Evolutionary conservation across 352 stramenopile genomes (phyloP).

Genomic region (Pythium biforme): DNA sequence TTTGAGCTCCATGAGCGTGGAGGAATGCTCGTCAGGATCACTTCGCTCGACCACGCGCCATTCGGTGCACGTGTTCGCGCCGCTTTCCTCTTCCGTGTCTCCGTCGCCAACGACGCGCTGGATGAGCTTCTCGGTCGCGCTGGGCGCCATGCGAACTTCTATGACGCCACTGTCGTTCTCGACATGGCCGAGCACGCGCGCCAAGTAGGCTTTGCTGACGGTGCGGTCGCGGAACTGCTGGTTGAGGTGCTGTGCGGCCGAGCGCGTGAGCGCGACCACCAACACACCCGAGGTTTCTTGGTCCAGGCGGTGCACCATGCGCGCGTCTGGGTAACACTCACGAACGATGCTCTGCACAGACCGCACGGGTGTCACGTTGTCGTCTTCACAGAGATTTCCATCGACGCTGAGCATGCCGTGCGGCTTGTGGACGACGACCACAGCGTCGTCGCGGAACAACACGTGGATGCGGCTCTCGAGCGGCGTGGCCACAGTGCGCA

Average conservation of each 20-base stretch:
- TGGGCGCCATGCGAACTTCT: slow-evolving; percentile 47
- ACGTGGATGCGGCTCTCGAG: slow-evolving; percentile 33
- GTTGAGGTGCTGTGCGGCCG: slow-evolving; percentile 59
- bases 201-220: slow-evolving; percentile 61
- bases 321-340: slow-evolving; percentile 44
- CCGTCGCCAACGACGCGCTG: slow-evolving; percentile 40
- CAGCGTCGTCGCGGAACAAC: slow-evolving; percentile 50
- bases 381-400: slow-evolving; percentile 31
- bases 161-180: slow-evolving; percentile 30
- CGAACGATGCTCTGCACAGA: slow-evolving; percentile 53
- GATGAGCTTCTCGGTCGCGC: slow-evolving; percentile 45
- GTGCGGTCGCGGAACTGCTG: slow-evolving; percentile 61
- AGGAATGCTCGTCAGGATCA: slow-evolving; percentile 10
- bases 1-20: slow-evolving; percentile 59
- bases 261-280: slow-evolving; percentile 59
- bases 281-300: slow-evolving; percentile 73
- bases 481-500: not conserved
- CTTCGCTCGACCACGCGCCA: slow-evolving; percentile 38
- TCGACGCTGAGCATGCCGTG: slow-evolving; percentile 59
- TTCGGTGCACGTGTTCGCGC: slow-evolving; percentile 22
- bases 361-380: not conserved
- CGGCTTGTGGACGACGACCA: slow-evolving; percentile 66
- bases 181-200: slow-evolving; percentile 46
- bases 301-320: slow-evolving; percentile 81
- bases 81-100: not conserved